Conservation (phyloP, 345 rosid species). For the Salix caprea region DNA sequence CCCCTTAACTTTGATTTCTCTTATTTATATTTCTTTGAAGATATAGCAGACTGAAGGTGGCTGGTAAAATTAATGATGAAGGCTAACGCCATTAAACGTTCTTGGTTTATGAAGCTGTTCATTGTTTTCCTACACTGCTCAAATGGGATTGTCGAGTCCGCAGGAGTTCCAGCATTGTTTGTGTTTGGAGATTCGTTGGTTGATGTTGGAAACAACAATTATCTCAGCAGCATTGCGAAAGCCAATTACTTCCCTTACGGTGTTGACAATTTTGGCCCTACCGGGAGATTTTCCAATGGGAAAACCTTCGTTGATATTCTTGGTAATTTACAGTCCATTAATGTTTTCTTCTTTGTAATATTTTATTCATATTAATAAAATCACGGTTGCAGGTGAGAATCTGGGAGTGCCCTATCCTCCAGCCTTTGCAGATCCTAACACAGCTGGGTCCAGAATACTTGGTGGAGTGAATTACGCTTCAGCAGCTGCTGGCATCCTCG, state of each 20-base stretch:
- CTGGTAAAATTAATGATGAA: neutral
- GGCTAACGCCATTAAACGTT: neutral
- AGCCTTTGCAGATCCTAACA: conserved; percentile 58
- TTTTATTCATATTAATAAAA: neutral
- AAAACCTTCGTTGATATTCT: conserved; percentile 29
- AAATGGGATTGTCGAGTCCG: conserved; percentile 20
- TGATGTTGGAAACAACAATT: conserved; percentile 30
- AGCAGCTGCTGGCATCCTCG: conserved; percentile 30
- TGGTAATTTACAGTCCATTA: conserved; percentile 3
- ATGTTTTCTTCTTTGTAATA: no score
- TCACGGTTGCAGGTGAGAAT: conserved; percentile 15
- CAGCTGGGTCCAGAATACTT: conserved; percentile 38
- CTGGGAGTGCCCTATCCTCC: conserved; percentile 37
- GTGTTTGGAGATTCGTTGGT: conserved; percentile 31
- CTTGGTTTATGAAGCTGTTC: conserved; percentile 12
- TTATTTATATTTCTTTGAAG: neutral
- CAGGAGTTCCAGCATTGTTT: conserved; percentile 18
- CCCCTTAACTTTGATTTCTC: neutral
- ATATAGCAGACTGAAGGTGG: neutral
- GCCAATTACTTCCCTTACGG: conserved; percentile 28
- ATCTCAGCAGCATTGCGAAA: conserved; percentile 21
- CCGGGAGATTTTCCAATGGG: conserved; percentile 29
- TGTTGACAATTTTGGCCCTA: conserved; percentile 15
- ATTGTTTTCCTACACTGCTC: conserved; percentile 24
- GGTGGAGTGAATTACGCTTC: conserved; percentile 30